Base-by-base conservation (phyloP, 169 alveolate species). In the Plasmodium gallinaceum region DNA sequence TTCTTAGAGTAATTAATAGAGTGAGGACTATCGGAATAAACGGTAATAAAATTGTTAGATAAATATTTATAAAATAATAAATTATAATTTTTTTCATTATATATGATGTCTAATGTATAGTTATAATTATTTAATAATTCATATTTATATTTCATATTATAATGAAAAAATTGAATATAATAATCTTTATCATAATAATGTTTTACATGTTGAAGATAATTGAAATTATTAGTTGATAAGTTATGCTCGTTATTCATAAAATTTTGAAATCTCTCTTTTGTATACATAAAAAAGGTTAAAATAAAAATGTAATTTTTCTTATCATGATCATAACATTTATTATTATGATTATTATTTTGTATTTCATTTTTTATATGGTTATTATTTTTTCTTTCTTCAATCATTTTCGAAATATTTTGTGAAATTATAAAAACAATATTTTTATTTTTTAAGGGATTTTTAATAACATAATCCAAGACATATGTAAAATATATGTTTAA, bases 31-130 rank as follows among this genome's bases (percentile, higher is more conserved):
- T 48, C 24, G 16, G 69, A 51, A n/a, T 60, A 70, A 9, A 78
- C 16, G 3, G 57, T 14, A 65, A 78, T 78, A 39, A 78, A 16
- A 20, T 57, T 42, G 22, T 78, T 78, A 14, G 45, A 39, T 32
- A 78, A 7, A 24, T 65, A 78, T n/a, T 78, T 78, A 32, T 64
- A 58, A 26, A 78, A 78, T 51, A 78, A 65, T 24, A 78, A 78
- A 37, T 60, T 54, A 24, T 65, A 64, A 8, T 48, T 51, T 78
- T 51, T 32, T 22, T 66, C 57, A 39, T 65, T 60, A 24, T 78
- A 65, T 20, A 78, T 5, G 4, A 78, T 46, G 0, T 65, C 89
- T 45, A 78, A 18, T 4, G 61, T 14, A 45, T 78, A 78, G 66
- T 65, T 78, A 14, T 32, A 16, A 46, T 51, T 78, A 9, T 16